Percentiles rank a stretch among this genome's conserved stretches.
phyloP scores from a whole-genome alignment of 2,329 filamentous ascomycete genomes.

The Penicillium aurantiogriseum region DNA sequence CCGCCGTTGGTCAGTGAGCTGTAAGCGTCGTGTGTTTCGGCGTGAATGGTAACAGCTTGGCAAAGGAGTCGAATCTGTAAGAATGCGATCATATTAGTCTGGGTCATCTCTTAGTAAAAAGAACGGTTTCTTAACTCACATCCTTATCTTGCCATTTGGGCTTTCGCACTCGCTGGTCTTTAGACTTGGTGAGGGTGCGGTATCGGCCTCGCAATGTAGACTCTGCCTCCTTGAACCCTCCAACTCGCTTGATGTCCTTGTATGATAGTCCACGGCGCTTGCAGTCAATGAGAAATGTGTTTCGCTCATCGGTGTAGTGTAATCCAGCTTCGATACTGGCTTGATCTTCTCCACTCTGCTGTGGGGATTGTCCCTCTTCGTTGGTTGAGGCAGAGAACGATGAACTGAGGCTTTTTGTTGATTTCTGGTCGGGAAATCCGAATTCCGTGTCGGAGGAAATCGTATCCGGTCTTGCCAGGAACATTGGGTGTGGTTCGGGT shows the following conservation, averaged over 20 bases:
- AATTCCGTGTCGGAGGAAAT: not conserved
- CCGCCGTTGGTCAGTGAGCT: not conserved
- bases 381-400: not conserved
- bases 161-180: constrained; percentile 47
- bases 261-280: constrained; percentile 47
- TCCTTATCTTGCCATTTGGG: constrained; percentile 46
- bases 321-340: constrained; percentile 6
- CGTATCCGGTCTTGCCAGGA: not conserved
- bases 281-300: constrained; percentile 42
- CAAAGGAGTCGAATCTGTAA: constrained; percentile 42
- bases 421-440: not conserved
- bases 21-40: constrained; percentile 8
- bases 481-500: not conserved
- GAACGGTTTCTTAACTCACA: constrained; percentile 33
- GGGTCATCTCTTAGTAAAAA: not conserved
- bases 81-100: not conserved
- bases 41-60: constrained; percentile 36
- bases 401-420: not conserved
- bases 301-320: constrained; percentile 28
- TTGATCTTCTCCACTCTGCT: not conserved
- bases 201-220: constrained; percentile 50
- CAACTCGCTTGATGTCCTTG: constrained; percentile 47
- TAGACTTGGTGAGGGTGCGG: constrained; percentile 47
- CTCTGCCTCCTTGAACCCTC: constrained; percentile 47
- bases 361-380: not conserved